phyloP scores from a whole-genome alignment of 2,329 filamentous ascomycete species.

The Tolypocladium tropicale region DNA sequence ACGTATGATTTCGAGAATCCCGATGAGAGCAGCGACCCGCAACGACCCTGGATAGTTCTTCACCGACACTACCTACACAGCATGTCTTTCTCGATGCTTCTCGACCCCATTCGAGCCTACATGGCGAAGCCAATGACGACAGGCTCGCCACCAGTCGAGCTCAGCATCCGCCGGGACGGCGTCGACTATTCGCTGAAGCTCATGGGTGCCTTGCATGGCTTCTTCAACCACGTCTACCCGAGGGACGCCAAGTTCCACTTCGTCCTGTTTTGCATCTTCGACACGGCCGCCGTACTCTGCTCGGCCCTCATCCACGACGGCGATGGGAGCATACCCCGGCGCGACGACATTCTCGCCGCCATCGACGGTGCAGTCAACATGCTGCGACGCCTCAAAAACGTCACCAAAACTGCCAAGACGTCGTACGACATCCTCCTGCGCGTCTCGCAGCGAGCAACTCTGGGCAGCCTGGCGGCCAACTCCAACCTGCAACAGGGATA shows the following conservation, averaged over 20 bases:
- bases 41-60: conserved; percentile 30
- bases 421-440: conserved; percentile 21
- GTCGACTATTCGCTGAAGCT: conserved; percentile 33
- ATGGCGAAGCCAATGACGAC: conserved; percentile 26
- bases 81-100: conserved; percentile 31
- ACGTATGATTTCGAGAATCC: conserved; percentile 27
- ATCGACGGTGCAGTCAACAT: conserved; percentile 25
- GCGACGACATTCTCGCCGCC: conserved; percentile 27
- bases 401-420: conserved; percentile 20
- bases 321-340: conserved; percentile 26
- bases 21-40: conserved; percentile 29
- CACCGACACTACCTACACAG: conserved; percentile 36
- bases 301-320: conserved; percentile 40
- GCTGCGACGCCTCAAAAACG: conserved; percentile 18
- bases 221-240: conserved; percentile 34
- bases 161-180: conserved; percentile 27
- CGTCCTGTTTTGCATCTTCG: conserved; percentile 39
- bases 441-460: conserved; percentile 13
- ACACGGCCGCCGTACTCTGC: conserved; percentile 38
- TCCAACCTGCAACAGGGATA: neutral
- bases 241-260: conserved; percentile 38
- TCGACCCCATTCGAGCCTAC: conserved; percentile 34
- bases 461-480: neutral
- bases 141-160: conserved; percentile 18
- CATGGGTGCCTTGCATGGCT: conserved; percentile 25